Base-by-base conservation (phyloP, 176 grass and related monocot genomes). In the Lolium rigidum region DNA sequence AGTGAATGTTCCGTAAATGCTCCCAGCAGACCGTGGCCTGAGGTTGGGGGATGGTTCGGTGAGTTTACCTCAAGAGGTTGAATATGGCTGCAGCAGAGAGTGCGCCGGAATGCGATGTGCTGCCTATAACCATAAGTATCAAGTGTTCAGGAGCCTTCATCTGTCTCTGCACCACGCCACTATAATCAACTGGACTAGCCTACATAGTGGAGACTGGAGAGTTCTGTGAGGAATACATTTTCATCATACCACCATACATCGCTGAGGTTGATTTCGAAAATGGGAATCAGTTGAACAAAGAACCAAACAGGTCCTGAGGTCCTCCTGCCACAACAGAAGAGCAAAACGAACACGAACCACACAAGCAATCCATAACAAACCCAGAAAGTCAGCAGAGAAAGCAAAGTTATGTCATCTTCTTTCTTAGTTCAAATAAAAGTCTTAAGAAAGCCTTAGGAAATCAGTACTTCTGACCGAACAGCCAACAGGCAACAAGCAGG, bases 61-160 rank as follows among this genome's bases (percentile, higher is more conserved):
- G 15, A 3, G 60, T 84, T 84, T 65, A 95, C 95, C 91, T 92
- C 9, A 91, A 93, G 65, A 90, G 56, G 4, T 52, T 86, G 21
- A 90, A 76, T 35, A 93, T 10, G 49, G 86, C 77, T 4, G 88
- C 58, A 10, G 83, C 73, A 4, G 90, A 92, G 78, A 95, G 69
- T 22, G 88, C 92, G n/a, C 93, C 91, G 61, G 12, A 35, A 35
- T 35, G 83, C 84, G 22, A 86, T 66, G 16, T 9, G 50, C 62
- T 21, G 70, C 6, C 51, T 75, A 83, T 56, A 91, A 80, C 74
- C 87, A 81, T 74, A 87, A 46, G 56, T 21, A n/a, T 59, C 56
- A 59, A n/a, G 20, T 59, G 56, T 59, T 59, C 20, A 2, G 56
- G 15, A 59, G 56, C 13, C 60, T 63, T 63, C 61, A 14, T 64